Conservation (phyloP, 208 protist species). For the Crithidia fasciculata region DNA sequence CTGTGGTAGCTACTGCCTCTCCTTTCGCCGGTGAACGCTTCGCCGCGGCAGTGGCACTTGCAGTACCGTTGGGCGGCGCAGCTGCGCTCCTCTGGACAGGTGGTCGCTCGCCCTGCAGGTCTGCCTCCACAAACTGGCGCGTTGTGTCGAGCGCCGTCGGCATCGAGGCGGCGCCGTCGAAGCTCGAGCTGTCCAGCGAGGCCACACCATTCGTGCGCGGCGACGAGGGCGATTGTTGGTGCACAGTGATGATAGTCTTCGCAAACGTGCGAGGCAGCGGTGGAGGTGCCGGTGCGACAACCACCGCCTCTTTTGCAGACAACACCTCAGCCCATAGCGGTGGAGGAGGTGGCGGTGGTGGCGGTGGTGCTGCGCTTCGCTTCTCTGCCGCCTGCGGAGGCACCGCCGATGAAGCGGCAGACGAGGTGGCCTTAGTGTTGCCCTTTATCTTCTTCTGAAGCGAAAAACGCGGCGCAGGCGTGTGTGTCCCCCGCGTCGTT, state of each 20-base stretch:
- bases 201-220: not conserved
- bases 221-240: not conserved
- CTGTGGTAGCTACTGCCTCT: not conserved
- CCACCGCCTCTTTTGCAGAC: too few relatives aligned
- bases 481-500: not conserved
- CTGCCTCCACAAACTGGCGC: not conserved
- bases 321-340: too few relatives aligned
- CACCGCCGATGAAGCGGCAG: too few relatives aligned
- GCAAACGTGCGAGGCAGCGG: too few relatives aligned
- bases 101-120: too few relatives aligned
- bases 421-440: not conserved
- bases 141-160: not conserved
- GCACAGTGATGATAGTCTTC: too few relatives aligned
- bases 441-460: not conserved
- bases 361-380: too few relatives aligned
- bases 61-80: too few relatives aligned
- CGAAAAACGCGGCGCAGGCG: not conserved
- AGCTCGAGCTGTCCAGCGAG: not conserved
- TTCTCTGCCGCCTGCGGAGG: too few relatives aligned
- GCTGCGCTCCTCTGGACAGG: not conserved
- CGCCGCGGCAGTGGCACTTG: too few relatives aligned
- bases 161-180: constrained; percentile 1
- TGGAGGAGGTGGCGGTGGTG: too few relatives aligned
- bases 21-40: not conserved
- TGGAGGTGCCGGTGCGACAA: too few relatives aligned